Conservation (phyloP, 2,329 filamentous ascomycete species). For the Botrytis tulipae region DNA sequence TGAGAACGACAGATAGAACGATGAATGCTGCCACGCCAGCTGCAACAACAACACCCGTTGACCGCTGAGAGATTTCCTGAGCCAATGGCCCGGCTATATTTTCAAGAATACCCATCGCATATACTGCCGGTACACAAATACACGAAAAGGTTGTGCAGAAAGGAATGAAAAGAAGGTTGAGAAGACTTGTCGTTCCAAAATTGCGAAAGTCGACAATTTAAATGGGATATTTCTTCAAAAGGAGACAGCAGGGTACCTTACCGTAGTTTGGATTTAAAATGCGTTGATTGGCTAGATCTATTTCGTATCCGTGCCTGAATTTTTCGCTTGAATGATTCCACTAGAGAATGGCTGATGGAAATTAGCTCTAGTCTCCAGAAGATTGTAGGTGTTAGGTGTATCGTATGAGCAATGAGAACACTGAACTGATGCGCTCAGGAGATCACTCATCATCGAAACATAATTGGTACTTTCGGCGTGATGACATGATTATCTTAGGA, state of each 20-base stretch:
- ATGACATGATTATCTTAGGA: conserved; percentile 4
- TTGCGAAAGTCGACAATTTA: conserved; percentile 18
- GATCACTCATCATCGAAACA: conserved; percentile 7
- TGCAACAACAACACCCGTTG: conserved; percentile 32
- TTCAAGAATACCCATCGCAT: conserved; percentile 37
- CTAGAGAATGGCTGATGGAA: background rate
- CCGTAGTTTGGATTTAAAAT: conserved; percentile 7
- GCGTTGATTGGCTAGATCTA: conserved; percentile 6
- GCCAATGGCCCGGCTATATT: conserved; percentile 32
- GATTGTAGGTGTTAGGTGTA: background rate
- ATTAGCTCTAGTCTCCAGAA: background rate
- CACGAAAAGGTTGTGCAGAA: background rate
- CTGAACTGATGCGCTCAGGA: background rate
- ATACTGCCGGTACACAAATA: conserved; percentile 7
- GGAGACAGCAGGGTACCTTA: conserved; percentile 9
- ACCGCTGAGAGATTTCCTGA: conserved; percentile 35
- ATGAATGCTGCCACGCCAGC: conserved; percentile 42
- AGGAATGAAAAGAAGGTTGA: background rate
- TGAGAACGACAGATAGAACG: conserved; percentile 64
- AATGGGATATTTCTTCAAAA: conserved; percentile 20
- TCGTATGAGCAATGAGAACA: conserved; percentile 15
- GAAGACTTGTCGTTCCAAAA: background rate
- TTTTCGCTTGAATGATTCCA: conserved; percentile 6
- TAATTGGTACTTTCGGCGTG: background rate
- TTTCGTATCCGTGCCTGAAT: conserved; percentile 18